Conservation (phyloP, 768 basidiomycete species). For the Suillus subluteus region DNA sequence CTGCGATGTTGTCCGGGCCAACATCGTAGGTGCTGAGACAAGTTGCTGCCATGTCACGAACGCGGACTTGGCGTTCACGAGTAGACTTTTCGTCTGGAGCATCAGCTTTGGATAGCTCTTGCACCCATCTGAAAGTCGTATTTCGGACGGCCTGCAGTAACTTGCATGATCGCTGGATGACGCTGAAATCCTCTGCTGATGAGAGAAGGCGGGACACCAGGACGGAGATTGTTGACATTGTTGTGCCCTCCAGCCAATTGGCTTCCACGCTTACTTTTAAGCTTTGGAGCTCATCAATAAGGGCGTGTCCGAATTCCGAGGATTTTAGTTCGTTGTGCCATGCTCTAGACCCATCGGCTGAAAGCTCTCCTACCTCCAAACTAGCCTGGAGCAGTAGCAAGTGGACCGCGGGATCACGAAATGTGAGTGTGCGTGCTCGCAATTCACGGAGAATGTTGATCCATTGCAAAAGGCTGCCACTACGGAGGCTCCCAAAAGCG, state of each 20-base stretch:
- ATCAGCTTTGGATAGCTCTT: conserved; percentile 28
- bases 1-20: not conserved
- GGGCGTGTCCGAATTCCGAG: conserved; percentile 33
- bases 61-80: conserved; percentile 11
- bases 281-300: conserved; percentile 37
- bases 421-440: conserved; percentile 36
- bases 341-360: conserved; percentile 20
- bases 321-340: conserved; percentile 43
- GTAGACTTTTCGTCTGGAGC: not conserved
- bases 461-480: conserved; percentile 49
- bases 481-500: conserved; percentile 44
- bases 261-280: conserved; percentile 34
- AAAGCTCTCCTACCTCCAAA: conserved; percentile 40
- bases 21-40: conserved; percentile 37
- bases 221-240: conserved; percentile 33
- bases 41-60: conserved; percentile 25
- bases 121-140: conserved; percentile 40
- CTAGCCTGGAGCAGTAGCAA: conserved; percentile 43
- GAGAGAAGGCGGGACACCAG: conserved; percentile 39
- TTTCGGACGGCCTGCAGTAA: conserved; percentile 37
- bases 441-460: conserved; percentile 48
- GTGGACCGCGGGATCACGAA: conserved; percentile 42
- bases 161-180: conserved; percentile 24
- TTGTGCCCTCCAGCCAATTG: conserved; percentile 41
- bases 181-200: conserved; percentile 11